Evolutionary conservation across 139 green algal species (phyloP), one percentile per base, ranked within the genome.

Genomic region (Limnomonas spitsbergensis): DNA sequence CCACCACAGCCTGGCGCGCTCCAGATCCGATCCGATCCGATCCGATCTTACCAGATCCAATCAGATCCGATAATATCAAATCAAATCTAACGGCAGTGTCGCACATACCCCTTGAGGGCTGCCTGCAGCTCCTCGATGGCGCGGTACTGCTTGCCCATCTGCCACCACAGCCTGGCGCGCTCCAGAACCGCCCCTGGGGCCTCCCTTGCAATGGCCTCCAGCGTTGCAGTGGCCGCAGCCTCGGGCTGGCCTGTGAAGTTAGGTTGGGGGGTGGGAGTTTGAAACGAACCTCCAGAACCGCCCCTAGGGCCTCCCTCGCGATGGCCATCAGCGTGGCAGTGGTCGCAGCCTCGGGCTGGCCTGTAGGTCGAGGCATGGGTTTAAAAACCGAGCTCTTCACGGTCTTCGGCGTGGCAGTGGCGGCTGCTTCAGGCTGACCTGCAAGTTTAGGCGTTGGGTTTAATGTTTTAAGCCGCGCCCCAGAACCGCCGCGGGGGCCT

Each of bases 1-100:
- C 92, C 94, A 96, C 68, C 98, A 88, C 75, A 98, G 90, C 86
- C 93, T 91, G 66, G 91, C 90, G 4, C 81, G 84, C 83, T 98
- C 91, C n/a, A n/a, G n/a, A n/a, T n/a, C n/a, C n/a, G n/a, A n/a
- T n/a, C n/a, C n/a, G n/a, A n/a, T n/a, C n/a, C n/a, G n/a, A n/a
- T n/a, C n/a, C n/a, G n/a, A n/a, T n/a, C n/a, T n/a, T n/a, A n/a
- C n/a, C n/a, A n/a, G n/a, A n/a, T n/a, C n/a, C n/a, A n/a, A n/a
- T n/a, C n/a, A n/a, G n/a, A n/a, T n/a, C n/a, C n/a, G n/a, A n/a
- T n/a, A n/a, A n/a, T n/a, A n/a, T n/a, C n/a, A n/a, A n/a, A n/a
- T n/a, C n/a, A n/a, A n/a, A n/a, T n/a, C n/a, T n/a, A n/a, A n/a
- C n/a, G n/a, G n/a, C n/a, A n/a, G n/a, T n/a, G n/a, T n/a, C n/a